Evolutionary conservation across 2,329 filamentous ascomycete species (phyloP), one percentile per base, ranked within the genome.

Genomic region (Ophiocordyceps sinensis): DNA sequence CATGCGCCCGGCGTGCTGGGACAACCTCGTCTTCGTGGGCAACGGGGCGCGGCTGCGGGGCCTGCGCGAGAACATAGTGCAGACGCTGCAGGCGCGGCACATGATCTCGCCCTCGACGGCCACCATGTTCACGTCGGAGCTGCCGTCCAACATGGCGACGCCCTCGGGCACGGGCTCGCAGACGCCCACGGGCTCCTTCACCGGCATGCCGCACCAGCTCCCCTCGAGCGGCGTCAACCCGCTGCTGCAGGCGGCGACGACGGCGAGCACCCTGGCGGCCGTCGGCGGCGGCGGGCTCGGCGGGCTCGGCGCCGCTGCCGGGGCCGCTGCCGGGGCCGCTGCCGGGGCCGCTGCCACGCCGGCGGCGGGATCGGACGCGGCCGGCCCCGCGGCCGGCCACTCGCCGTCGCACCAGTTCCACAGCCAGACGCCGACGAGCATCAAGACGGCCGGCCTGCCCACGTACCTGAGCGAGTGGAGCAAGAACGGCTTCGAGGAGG

Each of bases 121-220:
- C 39, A 95, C 88, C 35, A 96, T 96, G 54, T 96, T 96, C 70
- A 94, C 88, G 30, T 94, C 87, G 19, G 91, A 98, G 61, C 78
- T 96, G 31, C 91, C 91, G 8, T 95, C 87, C 9, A 89, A 91
- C 62, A 76, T 95, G 56, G 87, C 85, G 28, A 96, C 91, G 0
- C 91, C 91, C 1, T 74, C 82, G 11, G 88, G 86, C 17, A 96
- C 89, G 1, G 89, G 89, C 29, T 78, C 87, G 14, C 91, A 94
- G 61, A 96, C 89, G 1, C 93, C 91, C 1, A 85, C 85, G 2
- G 72, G 66, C 51, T 73, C 65, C 47, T 73, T 67, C 57, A 68
- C 59, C 55, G 79, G 55, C 46, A 69, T 61, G 40, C 67, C 71
- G 42, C 70, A 71, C 57, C 73, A 77, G 63, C 67, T 76, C 48